Evolutionary conservation across 1,284 basidiomycete species (phyloP), one percentile per base, ranked within the genome.

Genomic region (Tilletia setariae): DNA sequence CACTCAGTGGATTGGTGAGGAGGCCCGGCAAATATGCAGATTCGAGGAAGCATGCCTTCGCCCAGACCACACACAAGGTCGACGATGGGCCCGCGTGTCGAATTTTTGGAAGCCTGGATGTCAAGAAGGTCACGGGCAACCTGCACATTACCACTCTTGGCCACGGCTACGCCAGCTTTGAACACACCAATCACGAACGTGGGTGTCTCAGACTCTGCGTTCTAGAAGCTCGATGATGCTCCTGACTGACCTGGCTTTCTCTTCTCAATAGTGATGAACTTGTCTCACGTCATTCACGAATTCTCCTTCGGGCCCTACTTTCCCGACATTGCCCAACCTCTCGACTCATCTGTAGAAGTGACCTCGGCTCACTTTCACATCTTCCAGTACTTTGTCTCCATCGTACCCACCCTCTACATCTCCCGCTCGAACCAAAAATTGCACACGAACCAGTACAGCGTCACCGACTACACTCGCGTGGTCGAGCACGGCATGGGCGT

Each of bases 251-350:
- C 21, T 19, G 49, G 28, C 23, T 0, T 3, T 25, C 21, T 23
- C 0, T 0, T 16, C 1, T 13, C 7, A 2, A 16, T 25, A 95
- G 91, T 90, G 72, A 96, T 98, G 93, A 98, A 98, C 81, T 86
- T 98, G 42, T 93, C 92, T 1, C 95, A 98, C 84, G 90, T 97
- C 68, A 93, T 98, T 74, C 90, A 90, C 72, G 95, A 98, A 83
- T 95, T 97, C 82, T 96, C 93, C 1, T 98, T 98, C 77, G 95
- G 95, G 0, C 91, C 93, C 0, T 91, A 92, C 85, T 98, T 97
- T 85, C 95, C 95, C 0, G 90, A 94, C 65, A 98, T 98, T 69
- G 87, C 89, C 0, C 95, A 98, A 82, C 95, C 95, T 2, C 87
- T 98, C 43, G 95, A 98, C 78, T 72, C 68, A 13, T 79, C 73